Evolutionary conservation across 2,329 filamentous ascomycete species (phyloP), one percentile per base, ranked within the genome.

Genomic region (Colletotrichum musae): DNA sequence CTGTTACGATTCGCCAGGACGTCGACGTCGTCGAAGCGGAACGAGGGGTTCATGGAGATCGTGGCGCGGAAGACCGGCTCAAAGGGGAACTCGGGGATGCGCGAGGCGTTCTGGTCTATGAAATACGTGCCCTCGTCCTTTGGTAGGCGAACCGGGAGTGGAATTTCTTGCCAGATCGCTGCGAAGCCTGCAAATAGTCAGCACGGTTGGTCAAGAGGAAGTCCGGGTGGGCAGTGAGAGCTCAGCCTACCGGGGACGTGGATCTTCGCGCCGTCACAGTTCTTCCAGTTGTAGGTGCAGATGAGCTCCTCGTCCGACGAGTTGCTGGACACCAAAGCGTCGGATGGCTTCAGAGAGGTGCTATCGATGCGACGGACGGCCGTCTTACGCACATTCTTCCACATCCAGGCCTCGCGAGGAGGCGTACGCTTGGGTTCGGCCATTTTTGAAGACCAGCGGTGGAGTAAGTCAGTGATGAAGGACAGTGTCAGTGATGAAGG

Each of bases 1-100:
- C 53, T 65, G 15, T 64, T 64, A 3, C 43, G 43, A 26, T 58
- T 58, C 26, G 48, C 56, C 16, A 58, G 21, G 43, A 58, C 48
- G 9, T 58, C 43, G 13, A 58, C n/a, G 3, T 50, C 28, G 10
- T 58, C 43, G 21, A 58, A 58, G 26, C 43, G 56, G 9, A 58
- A 58, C 10, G 26, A 36, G 13, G 43, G 56, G 26, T 39, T 58
- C 56, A 58, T 58, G 10, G 24, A 48, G 4, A 9, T 24, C 9
- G 43, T 58, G 28, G 56, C 56, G 15, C 43, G 56, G n/a, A 58
- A 50, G 26, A 58, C 26, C 26, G 43, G 43, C 10, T 15, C 43
- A 9, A 58, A 58, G 15, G 43, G 26, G 2, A 18, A 50, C 26
- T 58, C 56, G 21, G 56, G 56, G 43, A 58, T n/a, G 43, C 16